Conservation (phyloP, 2,329 filamentous ascomycete genomes). For the Talaromyces sp. region DNA sequence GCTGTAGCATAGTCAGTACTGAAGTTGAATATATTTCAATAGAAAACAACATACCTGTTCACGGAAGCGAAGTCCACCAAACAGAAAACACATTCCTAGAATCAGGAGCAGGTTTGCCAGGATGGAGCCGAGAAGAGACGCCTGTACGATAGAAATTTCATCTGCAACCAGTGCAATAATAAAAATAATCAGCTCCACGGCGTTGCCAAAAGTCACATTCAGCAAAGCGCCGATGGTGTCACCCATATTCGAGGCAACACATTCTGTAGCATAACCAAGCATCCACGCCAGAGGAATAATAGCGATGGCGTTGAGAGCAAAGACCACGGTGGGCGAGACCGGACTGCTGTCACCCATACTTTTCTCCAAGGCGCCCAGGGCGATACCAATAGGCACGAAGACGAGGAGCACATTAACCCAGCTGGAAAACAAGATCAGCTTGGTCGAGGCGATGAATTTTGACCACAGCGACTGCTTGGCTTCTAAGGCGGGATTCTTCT, state of each 20-base stretch:
- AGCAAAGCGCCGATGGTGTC: constrained; percentile 64
- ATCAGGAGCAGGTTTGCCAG: constrained; percentile 79
- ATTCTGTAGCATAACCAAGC: constrained; percentile 67
- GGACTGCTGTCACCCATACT: constrained; percentile 15
- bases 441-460: constrained; percentile 50
- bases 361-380: constrained; percentile 20
- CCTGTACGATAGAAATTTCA: constrained; percentile 82
- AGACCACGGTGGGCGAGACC: constrained; percentile 56
- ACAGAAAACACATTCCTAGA: constrained; percentile 79
- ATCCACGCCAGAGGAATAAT: constrained; percentile 67
- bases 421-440: constrained; percentile 57
- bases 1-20: constrained; percentile 36
- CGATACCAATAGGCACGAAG: constrained; percentile 26
- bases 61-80: constrained; percentile 74
- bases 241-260: constrained; percentile 63
- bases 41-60: constrained; percentile 58
- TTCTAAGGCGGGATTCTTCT: constrained; percentile 50
- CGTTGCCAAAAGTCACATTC: constrained; percentile 70
- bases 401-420: constrained; percentile 30
- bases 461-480: constrained; percentile 39
- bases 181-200: constrained; percentile 67
- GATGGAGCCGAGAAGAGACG: constrained; percentile 78
- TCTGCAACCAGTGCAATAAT: constrained; percentile 67
- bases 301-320: constrained; percentile 66
- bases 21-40: neutral